Evolutionary conservation across 179 eudicot species (phyloP).

Genomic region (Amaranthus tricolor): DNA sequence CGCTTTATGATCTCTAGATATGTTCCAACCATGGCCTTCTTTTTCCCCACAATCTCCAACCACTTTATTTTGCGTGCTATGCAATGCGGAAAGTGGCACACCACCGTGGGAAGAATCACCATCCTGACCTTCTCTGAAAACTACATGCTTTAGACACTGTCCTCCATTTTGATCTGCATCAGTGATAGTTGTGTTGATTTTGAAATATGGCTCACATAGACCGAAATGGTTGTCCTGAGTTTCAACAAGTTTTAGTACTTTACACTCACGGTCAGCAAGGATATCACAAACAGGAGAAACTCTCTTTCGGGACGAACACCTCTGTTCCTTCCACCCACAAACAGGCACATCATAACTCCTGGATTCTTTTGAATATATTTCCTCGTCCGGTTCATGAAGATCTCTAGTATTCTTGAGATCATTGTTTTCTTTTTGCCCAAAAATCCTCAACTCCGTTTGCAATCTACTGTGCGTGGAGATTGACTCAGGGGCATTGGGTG

Average conservation of each 20-base stretch:
- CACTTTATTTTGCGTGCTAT: no score
- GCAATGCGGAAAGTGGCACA: no score
- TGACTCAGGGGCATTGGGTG: conserved; percentile 60
- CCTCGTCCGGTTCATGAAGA: conserved; percentile 9
- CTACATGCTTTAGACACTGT: conserved; percentile 13
- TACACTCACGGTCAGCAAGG: conserved; percentile 61
- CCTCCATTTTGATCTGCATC: conserved; percentile 12
- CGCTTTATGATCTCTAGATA: not conserved
- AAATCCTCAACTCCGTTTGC: conserved; percentile 17
- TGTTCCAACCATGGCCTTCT: no score
- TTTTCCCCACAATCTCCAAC: no score
- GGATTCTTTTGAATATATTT: not conserved
- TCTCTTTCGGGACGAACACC: conserved; percentile 24
- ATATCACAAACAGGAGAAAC: conserved; percentile 64
- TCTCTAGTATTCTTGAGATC: not conserved
- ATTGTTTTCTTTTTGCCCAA: conserved; percentile 11
- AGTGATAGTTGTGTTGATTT: not conserved
- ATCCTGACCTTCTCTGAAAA: conserved; percentile 10
- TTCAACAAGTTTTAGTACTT: conserved; percentile 27
- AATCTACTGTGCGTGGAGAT: conserved; percentile 17
- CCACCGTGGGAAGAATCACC: not conserved
- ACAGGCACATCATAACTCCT: not conserved
- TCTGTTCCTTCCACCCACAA: conserved; percentile 18
- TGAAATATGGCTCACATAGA: conserved; percentile 9
- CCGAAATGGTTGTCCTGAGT: conserved; percentile 18